Evolutionary conservation across 176 grass and related monocot genomes (phyloP).

Genomic region (Rhipidocladum racemiflorum): DNA sequence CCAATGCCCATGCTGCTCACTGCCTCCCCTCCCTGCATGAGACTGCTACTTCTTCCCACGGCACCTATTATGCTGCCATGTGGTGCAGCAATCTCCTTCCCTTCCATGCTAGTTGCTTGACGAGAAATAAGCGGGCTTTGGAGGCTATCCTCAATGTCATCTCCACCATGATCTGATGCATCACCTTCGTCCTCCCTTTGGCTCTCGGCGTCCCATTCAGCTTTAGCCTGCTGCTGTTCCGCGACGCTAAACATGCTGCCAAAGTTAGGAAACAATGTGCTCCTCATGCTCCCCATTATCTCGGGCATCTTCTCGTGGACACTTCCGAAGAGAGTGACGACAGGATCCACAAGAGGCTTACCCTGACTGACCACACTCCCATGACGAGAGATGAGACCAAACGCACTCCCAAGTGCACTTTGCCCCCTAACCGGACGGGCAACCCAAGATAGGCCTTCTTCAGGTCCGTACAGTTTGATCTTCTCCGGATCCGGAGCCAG

Average conservation of each 20-base stretch:
- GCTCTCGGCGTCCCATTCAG: constrained; percentile 86
- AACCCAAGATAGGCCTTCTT: constrained; percentile 82
- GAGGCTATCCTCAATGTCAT: constrained; percentile 78
- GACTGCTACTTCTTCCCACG: constrained; percentile 47
- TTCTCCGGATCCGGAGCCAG: constrained; percentile 58
- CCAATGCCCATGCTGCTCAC: constrained; percentile 93
- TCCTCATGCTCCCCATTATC: constrained; percentile 90
- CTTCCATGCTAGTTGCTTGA: constrained; percentile 77
- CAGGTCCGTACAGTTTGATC: constrained; percentile 75
- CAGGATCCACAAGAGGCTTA: constrained; percentile 71
- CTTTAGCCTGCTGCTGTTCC: constrained; percentile 66
- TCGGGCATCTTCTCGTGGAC: constrained; percentile 87
- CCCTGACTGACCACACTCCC: constrained; percentile 60
- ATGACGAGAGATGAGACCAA: constrained; percentile 62
- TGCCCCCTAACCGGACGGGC: constrained; percentile 74
- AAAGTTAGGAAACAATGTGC: constrained; percentile 92
- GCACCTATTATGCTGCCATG: constrained; percentile 55
- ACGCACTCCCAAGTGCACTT: constrained; percentile 70
- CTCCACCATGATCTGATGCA: constrained; percentile 64
- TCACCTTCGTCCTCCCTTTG: constrained; percentile 70
- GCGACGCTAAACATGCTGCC: constrained; percentile 93
- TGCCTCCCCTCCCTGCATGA: constrained; percentile 60
- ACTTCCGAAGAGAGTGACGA: constrained; percentile 89
- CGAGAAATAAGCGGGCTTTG: constrained; percentile 86
- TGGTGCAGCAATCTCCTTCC: constrained; percentile 70